Conservation (phyloP, 2,329 filamentous ascomycete genomes). For the Fusarium stilboides region DNA sequence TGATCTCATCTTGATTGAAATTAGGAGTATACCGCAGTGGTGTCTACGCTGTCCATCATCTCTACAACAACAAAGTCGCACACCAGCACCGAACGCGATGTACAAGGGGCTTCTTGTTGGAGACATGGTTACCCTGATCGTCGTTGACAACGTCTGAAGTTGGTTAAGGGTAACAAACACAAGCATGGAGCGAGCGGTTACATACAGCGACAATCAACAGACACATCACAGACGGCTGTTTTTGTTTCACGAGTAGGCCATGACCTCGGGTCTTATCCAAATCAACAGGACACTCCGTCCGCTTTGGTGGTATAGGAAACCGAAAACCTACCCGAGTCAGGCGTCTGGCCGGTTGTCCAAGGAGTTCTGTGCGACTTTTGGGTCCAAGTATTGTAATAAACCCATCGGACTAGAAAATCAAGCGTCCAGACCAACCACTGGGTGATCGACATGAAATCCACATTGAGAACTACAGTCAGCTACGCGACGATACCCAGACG, state of each 20-base stretch:
- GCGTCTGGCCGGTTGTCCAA: neutral
- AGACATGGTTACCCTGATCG: neutral
- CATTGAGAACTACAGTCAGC: neutral
- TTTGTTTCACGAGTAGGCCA: neutral
- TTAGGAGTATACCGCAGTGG: neutral
- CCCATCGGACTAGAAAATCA: neutral
- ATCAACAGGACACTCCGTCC: neutral
- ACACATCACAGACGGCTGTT: neutral
- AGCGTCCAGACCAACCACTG: neutral
- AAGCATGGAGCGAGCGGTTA: neutral
- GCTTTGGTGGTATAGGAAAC: no score
- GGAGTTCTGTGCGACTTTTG: neutral
- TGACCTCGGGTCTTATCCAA: neutral
- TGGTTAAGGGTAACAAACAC: neutral
- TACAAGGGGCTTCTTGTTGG: neutral
- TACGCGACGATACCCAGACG: neutral
- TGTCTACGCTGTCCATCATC: neutral
- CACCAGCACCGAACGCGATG: neutral
- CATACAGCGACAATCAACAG: neutral
- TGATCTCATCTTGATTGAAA: slow-evolving; percentile 15
- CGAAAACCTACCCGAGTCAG: neutral
- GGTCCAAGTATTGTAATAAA: neutral
- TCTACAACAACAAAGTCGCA: neutral
- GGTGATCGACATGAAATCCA: neutral
- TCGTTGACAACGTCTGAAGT: neutral